Percentiles rank a stretch among this genome's conserved stretches.
phyloP scores from a whole-genome alignment of 306 rosid species.

The Biancaea sappan region DNA sequence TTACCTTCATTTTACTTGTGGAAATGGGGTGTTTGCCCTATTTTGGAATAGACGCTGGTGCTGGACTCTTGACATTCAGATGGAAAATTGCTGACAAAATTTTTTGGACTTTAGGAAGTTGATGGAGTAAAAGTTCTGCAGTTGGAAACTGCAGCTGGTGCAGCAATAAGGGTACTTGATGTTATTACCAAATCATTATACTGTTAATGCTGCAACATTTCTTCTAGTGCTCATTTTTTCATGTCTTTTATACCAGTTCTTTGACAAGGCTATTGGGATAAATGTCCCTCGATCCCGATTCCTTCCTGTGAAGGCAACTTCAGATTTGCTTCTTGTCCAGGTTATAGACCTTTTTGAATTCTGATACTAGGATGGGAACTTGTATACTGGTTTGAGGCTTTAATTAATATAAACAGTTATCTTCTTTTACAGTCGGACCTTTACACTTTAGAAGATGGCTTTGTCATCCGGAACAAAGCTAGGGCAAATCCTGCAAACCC shows the following conservation, averaged over 20 bases:
- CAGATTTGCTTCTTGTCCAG: slow-evolving; percentile 99
- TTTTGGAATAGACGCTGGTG: slow-evolving; percentile 26
- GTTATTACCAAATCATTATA: slow-evolving; percentile 5
- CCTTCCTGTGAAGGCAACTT: slow-evolving; percentile 97
- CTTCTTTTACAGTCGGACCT: slow-evolving; percentile 79
- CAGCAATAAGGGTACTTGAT: slow-evolving; percentile 85
- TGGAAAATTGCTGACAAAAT: slow-evolving; percentile 31
- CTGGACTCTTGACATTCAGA: slow-evolving; percentile 14
- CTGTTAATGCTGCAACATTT: slow-evolving; percentile 20
- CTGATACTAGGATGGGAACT: slow-evolving; percentile 18
- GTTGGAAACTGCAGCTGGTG: slow-evolving; percentile 99
- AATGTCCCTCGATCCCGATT: slow-evolving; percentile 96
- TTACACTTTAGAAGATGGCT: slow-evolving; percentile 78
- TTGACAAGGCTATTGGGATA: slow-evolving; percentile 81
- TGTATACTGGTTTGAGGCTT: slow-evolving; percentile 9
- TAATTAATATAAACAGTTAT: slow-evolving; percentile 18
- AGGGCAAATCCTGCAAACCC: slow-evolving; percentile 89
- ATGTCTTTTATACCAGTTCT: slow-evolving; percentile 63
- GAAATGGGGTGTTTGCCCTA: neutral
- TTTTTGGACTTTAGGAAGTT: slow-evolving; percentile 69
- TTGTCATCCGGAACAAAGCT: slow-evolving; percentile 61
- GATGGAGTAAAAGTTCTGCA: slow-evolving; percentile 95
- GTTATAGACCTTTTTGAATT: slow-evolving; percentile 42
- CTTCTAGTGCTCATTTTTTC: slow-evolving; percentile 15
- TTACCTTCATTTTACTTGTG: slow-evolving; percentile 4